Conservation (phyloP, 2,329 filamentous ascomycete species). For the Botryotinia convoluta region DNA sequence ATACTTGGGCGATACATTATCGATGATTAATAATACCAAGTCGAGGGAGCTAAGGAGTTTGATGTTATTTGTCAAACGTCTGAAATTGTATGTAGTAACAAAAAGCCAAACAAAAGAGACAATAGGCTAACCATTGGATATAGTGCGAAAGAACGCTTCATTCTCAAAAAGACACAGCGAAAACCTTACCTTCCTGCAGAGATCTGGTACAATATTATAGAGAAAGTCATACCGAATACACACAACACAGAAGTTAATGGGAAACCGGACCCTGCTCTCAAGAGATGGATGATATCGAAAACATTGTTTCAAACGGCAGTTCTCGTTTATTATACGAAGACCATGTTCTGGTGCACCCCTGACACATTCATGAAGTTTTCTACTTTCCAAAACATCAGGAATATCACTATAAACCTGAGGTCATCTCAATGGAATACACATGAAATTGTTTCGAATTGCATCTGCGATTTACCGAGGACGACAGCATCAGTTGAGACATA, state of each 20-base stretch:
- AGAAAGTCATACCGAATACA: not conserved
- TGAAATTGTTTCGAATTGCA: not conserved
- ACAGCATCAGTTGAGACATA: not conserved
- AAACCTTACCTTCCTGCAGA: not conserved
- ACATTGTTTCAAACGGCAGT: not conserved
- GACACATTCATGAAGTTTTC: not conserved
- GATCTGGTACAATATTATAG: not conserved
- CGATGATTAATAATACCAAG: not conserved
- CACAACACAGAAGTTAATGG: not conserved
- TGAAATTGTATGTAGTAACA: not conserved
- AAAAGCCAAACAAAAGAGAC: not conserved
- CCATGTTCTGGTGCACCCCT: not conserved
- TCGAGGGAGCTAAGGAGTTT: not conserved
- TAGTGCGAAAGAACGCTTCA: not conserved
- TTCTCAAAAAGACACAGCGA: not conserved
- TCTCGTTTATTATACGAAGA: not conserved
- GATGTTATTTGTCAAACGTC: not conserved
- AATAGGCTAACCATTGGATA: not conserved
- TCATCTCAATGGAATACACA: not conserved
- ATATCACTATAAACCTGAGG: not conserved
- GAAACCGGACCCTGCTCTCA: not conserved
- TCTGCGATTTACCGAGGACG: not conserved
- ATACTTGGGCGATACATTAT: not conserved
- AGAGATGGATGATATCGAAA: slow-evolving; percentile 2
- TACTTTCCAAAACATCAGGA: not conserved